Evolutionary conservation across 2,329 filamentous ascomycete species (phyloP).

Genomic region (Cladophialophora exuberans): DNA sequence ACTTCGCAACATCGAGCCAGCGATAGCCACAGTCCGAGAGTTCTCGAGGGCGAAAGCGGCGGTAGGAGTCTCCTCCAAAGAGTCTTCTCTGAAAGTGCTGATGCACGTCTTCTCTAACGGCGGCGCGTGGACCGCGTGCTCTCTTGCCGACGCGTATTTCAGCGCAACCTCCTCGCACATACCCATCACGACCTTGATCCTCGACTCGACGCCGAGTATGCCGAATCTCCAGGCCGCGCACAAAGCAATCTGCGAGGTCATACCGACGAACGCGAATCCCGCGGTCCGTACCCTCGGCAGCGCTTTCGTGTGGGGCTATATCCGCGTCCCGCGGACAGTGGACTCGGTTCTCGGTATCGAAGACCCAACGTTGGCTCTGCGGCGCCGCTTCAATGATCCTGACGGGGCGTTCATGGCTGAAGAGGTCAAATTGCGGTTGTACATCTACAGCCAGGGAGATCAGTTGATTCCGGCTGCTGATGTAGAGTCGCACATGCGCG

Average conservation of each 20-base stretch:
- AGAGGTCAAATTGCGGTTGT: conserved; percentile 47
- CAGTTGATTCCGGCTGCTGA: conserved; percentile 51
- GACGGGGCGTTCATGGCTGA: conserved; percentile 42
- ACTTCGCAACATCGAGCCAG: conserved; percentile 43
- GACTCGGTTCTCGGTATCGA: conserved; percentile 34
- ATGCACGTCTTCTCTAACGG: conserved; percentile 60
- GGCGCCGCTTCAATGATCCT: conserved; percentile 39
- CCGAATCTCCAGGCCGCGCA: conserved; percentile 12
- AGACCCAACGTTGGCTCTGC: conserved; percentile 35
- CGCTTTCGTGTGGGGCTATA: conserved; percentile 41
- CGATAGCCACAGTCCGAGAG: conserved; percentile 45
- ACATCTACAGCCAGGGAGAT: conserved; percentile 57
- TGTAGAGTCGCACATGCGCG: conserved; percentile 50
- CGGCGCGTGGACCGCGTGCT: conserved; percentile 49
- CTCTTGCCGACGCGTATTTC: conserved; percentile 42
- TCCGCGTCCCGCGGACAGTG: conserved; percentile 44
- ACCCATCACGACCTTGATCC: conserved; percentile 54
- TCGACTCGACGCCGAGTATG: conserved; percentile 41
- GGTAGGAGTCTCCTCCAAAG: not conserved
- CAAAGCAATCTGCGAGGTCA: conserved; percentile 21
- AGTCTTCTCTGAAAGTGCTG: conserved; percentile 46
- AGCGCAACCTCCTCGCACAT: conserved; percentile 26
- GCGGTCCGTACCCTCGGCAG: conserved; percentile 10
- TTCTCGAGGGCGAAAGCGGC: conserved; percentile 14
- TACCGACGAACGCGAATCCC: conserved; percentile 21